Base-by-base conservation (phyloP, 2,329 filamentous ascomycete species). In the Fusarium sp. region DNA sequence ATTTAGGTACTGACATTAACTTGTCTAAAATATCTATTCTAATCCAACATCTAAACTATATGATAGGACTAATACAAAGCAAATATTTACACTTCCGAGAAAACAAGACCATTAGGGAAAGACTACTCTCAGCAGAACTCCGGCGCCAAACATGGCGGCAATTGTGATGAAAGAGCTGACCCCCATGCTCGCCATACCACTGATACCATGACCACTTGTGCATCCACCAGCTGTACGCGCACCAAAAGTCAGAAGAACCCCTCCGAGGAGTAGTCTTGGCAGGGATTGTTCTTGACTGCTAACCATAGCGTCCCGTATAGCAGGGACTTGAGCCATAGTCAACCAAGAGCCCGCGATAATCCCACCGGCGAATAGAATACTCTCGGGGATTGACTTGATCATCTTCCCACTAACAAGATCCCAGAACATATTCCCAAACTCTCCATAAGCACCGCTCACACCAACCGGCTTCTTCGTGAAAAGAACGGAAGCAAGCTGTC, bases 171-270 rank as follows among this genome's bases (percentile, higher is more conserved):
- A 61, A 0, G 63, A 66, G 6, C 62, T 65, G 8, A 59, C 4
- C 6, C 62, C 60, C 62, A 66, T 66, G 6, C 27, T 66, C 0
- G 63, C 63, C 62, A 66, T 66, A 3, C 63, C 63, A 15, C 62
- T 66, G 1, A 66, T 66, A 8, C 63, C 63, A 27, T 66, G 63
- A 2, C 63, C 63, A 22, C 63, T 66, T 5, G 63, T 66, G 12
- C 63, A 66, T 22, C 63, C 63, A 8, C 63, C 63, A 25, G 61
- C 63, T 10, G 27, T 61, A 12, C 63, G 63, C 16, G 63, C 63
- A 0, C 63, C 63, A 4, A 66, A 66, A 0, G 22, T 24, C 0
- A 66, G 15, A 5, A 51, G 20, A 5, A 52, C 5, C n/a, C 62
- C 63, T 7, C 63, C 63, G 0, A 16, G 16, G 2, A 66, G 2